These are phyloP conservation scores for Ilex paraguariensis DNA, from an alignment of 305 asterid species.

Conservation along the genomic window DNA sequence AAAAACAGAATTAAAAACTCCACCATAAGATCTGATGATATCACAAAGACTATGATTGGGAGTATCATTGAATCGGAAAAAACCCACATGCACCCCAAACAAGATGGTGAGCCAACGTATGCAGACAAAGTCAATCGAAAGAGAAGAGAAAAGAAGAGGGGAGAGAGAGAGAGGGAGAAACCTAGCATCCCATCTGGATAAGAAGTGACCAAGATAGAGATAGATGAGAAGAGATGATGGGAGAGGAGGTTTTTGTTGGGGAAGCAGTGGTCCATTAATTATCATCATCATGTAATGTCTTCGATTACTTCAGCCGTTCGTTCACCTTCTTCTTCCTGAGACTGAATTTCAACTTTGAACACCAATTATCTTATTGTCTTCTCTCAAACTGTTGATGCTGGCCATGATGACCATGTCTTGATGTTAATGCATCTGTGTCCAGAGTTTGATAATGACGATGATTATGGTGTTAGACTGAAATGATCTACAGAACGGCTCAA, in stretches of 20 bases:
- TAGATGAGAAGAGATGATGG: slow-evolving; percentile 40
- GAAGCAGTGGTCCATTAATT: slow-evolving; percentile 23
- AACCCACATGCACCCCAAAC: no score
- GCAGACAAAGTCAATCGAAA: not conserved
- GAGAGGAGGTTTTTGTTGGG: slow-evolving; percentile 24
- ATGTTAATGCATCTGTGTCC: no score
- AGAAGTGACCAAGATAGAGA: slow-evolving; percentile 69
- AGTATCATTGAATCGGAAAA: not conserved
- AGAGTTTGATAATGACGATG: no score
- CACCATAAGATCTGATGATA: not conserved
- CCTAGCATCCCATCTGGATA: slow-evolving; percentile 97
- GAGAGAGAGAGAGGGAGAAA: slow-evolving; percentile 27
- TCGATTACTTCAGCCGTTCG: not conserved
- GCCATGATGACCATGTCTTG: no score
- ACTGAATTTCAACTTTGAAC: not conserved
- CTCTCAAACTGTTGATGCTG: no score
- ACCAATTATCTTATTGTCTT: no score
- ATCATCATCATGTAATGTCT: not conserved
- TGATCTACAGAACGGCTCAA: no score
- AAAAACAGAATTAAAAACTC: not conserved
- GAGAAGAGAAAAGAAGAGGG: slow-evolving; percentile 6
- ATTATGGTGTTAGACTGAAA: no score
- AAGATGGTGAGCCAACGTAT: not conserved
- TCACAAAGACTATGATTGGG: not conserved
- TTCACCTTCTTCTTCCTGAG: not conserved